These are phyloP conservation scores for Acanthamoeba triangularis DNA, from an alignment of 208 protist species.

Conservation along the genomic window DNA sequence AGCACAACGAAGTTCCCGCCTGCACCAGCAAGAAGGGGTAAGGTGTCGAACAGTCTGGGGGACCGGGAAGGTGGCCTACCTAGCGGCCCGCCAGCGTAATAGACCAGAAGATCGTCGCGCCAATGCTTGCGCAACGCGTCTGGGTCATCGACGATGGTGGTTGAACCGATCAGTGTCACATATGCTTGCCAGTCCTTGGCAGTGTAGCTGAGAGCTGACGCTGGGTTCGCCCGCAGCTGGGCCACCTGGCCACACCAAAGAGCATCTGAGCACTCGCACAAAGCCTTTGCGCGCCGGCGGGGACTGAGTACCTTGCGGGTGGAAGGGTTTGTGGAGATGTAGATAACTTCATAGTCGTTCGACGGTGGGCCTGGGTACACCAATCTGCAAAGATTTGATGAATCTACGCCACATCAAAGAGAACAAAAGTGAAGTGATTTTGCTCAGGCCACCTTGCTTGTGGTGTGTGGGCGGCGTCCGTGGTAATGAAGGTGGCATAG, in stretches of 20 bases:
- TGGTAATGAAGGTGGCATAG: constrained; percentile 25
- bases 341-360: background rate
- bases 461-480: background rate
- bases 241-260: background rate
- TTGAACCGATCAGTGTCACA: background rate
- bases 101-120: background rate
- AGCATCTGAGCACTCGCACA: background rate
- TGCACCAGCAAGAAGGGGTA: background rate
- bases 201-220: background rate
- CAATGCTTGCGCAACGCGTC: background rate
- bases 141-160: background rate
- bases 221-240: background rate
- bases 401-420: background rate
- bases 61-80: background rate
- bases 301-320: background rate
- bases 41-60: background rate
- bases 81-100: background rate
- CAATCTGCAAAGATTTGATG: background rate
- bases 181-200: constrained; percentile 16
- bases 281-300: background rate
- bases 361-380: background rate
- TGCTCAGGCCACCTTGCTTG: background rate
- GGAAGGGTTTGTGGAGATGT: background rate
- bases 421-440: background rate
- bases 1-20: constrained; percentile 4